phyloP scores from a whole-genome alignment of 257 asterid species.

The Solanum pimpinellifolium region DNA sequence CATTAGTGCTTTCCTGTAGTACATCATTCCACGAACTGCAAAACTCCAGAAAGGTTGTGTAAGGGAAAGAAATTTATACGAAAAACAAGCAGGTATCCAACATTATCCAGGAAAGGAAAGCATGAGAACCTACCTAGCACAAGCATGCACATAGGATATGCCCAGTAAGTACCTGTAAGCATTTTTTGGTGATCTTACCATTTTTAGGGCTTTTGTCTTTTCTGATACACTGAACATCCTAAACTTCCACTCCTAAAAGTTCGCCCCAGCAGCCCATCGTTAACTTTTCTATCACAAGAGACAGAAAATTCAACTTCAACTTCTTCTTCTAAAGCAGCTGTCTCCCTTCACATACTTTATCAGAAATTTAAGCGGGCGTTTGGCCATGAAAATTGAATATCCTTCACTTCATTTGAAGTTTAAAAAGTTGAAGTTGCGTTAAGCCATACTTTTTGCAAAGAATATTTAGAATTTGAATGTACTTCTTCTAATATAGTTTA shows the following conservation, averaged over 20 bases:
- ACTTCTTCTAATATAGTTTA: background rate
- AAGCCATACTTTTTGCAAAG: background rate
- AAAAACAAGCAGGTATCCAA: background rate
- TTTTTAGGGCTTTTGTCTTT: background rate
- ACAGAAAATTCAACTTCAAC: background rate
- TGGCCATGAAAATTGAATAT: background rate
- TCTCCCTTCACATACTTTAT: background rate
- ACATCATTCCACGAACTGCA: conserved; percentile 99
- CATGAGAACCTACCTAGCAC: background rate
- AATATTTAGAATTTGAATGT: background rate
- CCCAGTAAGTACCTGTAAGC: background rate
- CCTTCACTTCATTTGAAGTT: background rate
- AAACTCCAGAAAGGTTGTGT: conserved; percentile 2
- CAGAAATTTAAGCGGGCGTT: background rate
- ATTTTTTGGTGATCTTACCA: background rate
- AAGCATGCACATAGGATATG: background rate
- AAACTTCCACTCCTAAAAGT: background rate
- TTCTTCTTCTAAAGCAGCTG: background rate
- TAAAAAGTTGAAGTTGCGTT: background rate
- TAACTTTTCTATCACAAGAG: background rate
- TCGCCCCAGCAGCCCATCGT: background rate
- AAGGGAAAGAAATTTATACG: conserved; percentile 8
- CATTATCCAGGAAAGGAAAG: background rate
- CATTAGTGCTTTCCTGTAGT: conserved; percentile 95
- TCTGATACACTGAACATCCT: background rate